Evolutionary conservation across 495 filamentous ascomycete genomes (phyloP).

Genomic region (Lepraria neglecta): DNA sequence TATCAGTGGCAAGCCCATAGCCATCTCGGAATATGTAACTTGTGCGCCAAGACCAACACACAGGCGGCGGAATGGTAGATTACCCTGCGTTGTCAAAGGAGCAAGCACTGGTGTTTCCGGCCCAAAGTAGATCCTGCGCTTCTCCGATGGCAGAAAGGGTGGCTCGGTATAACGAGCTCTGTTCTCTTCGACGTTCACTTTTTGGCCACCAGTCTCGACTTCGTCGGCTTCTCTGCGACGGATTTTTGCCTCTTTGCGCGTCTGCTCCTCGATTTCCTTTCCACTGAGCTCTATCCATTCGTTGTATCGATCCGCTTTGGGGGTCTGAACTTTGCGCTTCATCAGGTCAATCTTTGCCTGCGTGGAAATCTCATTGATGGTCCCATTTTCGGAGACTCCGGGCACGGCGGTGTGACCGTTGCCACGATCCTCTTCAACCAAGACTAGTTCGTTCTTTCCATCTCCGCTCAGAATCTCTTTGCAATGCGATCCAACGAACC

Average conservation of each 20-base stretch:
- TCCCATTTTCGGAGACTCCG: slow-evolving; percentile 49
- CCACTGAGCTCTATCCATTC: slow-evolving; percentile 62
- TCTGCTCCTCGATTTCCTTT: slow-evolving; percentile 47
- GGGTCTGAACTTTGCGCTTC: slow-evolving; percentile 56
- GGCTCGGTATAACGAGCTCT: slow-evolving; percentile 74
- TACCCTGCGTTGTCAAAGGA: slow-evolving; percentile 90
- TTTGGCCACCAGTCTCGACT: slow-evolving; percentile 29
- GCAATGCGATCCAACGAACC: slow-evolving; percentile 76
- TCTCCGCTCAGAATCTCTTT: slow-evolving; percentile 66
- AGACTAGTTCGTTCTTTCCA: slow-evolving; percentile 72
- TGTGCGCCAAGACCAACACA: slow-evolving; percentile 85
- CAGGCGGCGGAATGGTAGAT: slow-evolving; percentile 90
- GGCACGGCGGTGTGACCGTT: slow-evolving; percentile 27
- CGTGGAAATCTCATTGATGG: slow-evolving; percentile 65
- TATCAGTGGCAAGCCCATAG: slow-evolving; percentile 83
- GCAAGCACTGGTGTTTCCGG: slow-evolving; percentile 87
- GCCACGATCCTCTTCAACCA: slow-evolving; percentile 50
- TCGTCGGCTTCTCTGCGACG: slow-evolving; percentile 15
- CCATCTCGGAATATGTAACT: slow-evolving; percentile 97
- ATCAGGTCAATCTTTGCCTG: slow-evolving; percentile 62
- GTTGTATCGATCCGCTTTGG: slow-evolving; percentile 68
- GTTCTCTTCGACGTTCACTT: slow-evolving; percentile 51
- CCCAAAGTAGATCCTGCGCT: slow-evolving; percentile 86
- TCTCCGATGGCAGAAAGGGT: slow-evolving; percentile 84
- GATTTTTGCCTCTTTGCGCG: slow-evolving; percentile 22